Percentiles rank a stretch among this genome's conserved stretches.
Evolutionary conservation across 106 monocot genomes (phyloP).

Genomic region (Ottelia alismoides): DNA sequence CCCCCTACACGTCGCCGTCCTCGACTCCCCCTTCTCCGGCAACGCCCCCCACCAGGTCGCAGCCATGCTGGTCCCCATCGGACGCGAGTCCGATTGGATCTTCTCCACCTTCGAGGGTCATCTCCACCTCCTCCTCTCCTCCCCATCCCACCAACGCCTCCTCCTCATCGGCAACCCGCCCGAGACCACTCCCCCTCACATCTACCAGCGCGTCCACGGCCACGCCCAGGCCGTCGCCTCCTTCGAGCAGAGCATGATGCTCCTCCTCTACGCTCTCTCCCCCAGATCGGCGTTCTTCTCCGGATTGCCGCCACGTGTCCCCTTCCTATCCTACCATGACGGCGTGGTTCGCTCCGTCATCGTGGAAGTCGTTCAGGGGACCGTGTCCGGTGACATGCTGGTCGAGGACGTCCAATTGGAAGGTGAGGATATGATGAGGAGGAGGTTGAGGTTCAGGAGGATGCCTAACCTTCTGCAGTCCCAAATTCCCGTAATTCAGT

Average conservation of each 20-base stretch:
- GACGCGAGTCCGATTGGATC: slow-evolving; percentile 67
- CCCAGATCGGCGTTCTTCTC: slow-evolving; percentile 29
- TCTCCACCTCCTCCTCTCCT: slow-evolving; percentile 49
- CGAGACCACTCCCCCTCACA: slow-evolving; percentile 5
- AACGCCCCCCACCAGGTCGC: slow-evolving; percentile 15
- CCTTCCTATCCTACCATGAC: slow-evolving; percentile 71
- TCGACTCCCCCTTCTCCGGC: slow-evolving; percentile 30
- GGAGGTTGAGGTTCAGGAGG: slow-evolving; percentile 73
- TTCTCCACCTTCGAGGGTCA: slow-evolving; percentile 56
- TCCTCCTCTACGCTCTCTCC: slow-evolving; percentile 59
- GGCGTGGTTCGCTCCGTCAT: slow-evolving; percentile 25
- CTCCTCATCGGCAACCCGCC: slow-evolving; percentile 37
- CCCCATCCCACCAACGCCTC: slow-evolving; percentile 36
- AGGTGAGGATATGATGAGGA: slow-evolving; percentile 13
- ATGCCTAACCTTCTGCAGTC: slow-evolving; percentile 81
- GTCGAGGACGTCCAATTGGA: slow-evolving; percentile 73
- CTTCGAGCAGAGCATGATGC: slow-evolving; percentile 19
- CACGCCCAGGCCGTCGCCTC: too few species aligned
- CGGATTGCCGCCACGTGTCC: slow-evolving; percentile 31
- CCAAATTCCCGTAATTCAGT: slow-evolving; percentile 24
- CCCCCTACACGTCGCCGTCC: slow-evolving; percentile 52
- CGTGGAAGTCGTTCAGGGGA: slow-evolving; percentile 34
- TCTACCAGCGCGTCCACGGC: slow-evolving; percentile 4
- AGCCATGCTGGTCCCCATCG: slow-evolving; percentile 51
- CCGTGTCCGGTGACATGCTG: slow-evolving; percentile 53